Evolutionary conservation across 2,329 filamentous ascomycete species (phyloP).

Genomic region (Beauveria scarabaeidicola): DNA sequence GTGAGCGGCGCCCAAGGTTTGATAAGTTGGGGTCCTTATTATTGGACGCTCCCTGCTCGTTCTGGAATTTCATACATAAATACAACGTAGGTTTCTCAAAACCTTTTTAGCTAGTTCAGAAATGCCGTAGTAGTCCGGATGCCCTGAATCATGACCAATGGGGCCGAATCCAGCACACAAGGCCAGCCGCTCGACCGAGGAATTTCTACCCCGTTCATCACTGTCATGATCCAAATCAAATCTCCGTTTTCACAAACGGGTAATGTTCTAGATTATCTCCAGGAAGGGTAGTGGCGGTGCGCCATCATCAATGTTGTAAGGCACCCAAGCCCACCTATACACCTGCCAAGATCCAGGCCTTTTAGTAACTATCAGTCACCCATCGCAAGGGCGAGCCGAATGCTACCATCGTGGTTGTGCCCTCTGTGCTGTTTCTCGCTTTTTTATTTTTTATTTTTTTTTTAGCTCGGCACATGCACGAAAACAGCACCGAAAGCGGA

Average conservation of each 20-base stretch:
- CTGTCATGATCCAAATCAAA: not conserved
- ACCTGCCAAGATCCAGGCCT: constrained; percentile 1
- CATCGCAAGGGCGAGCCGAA: not conserved
- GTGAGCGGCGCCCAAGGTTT: too few relatives aligned
- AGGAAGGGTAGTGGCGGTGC: not conserved
- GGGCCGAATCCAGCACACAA: too few relatives aligned
- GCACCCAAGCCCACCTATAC: not conserved
- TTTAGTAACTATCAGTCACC: not conserved
- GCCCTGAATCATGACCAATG: too few relatives aligned
- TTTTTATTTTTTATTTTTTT: too few relatives aligned
- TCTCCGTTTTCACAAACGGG: not conserved
- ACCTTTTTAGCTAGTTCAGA: too few relatives aligned
- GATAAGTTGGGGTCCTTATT: too few relatives aligned
- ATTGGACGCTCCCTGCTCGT: too few relatives aligned
- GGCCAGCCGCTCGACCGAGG: too few relatives aligned
- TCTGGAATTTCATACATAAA: too few relatives aligned
- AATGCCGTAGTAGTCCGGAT: too few relatives aligned
- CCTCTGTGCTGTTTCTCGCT: not conserved
- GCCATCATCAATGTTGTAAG: not conserved
- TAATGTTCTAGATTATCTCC: not conserved
- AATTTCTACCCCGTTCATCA: too few relatives aligned
- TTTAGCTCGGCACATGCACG: not conserved
- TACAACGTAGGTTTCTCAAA: too few relatives aligned
- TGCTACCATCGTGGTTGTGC: not conserved
- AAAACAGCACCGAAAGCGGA: not conserved